phyloP scores from a whole-genome alignment of 192 early-diverging fungal genomes.

The Mortierella antarctica region DNA sequence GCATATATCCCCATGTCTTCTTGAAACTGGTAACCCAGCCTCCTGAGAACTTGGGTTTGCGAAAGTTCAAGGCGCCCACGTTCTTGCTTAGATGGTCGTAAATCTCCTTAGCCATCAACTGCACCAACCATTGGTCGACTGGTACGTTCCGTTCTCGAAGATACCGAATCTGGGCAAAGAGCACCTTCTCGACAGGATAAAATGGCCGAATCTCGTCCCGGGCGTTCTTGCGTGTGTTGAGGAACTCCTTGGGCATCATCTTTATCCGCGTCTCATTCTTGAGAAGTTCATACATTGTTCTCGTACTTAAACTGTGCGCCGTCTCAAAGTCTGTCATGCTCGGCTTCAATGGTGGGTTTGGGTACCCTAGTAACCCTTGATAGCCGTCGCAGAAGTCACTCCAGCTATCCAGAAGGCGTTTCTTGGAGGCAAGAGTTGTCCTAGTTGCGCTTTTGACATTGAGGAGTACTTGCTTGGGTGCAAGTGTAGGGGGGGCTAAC shows the following conservation, averaged over 20 bases:
- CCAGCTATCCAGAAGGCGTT: too few species aligned
- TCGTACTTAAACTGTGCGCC: too few species aligned
- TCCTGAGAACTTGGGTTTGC: neutral
- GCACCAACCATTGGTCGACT: constrained; percentile 5
- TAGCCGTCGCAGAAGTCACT: too few species aligned
- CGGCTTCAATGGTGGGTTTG: too few species aligned
- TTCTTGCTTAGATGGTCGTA: neutral
- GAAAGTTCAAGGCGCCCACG: neutral
- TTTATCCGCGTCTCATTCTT: too few species aligned
- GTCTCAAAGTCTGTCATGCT: too few species aligned
- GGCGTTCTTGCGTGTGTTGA: neutral
- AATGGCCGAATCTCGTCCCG: neutral
- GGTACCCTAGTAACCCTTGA: too few species aligned
- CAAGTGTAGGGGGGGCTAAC: too few species aligned
- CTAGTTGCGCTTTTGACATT: too few species aligned
- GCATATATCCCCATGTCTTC: neutral
- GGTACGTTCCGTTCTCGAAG: neutral
- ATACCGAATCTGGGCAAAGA: neutral
- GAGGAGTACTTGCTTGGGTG: too few species aligned
- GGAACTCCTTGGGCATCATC: neutral
- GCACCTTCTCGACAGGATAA: constrained; percentile 13
- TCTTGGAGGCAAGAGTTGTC: too few species aligned
- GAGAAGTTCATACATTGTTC: too few species aligned
- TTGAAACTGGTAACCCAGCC: neutral
- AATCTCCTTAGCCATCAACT: neutral